Evolutionary conservation across 345 rosid genomes (phyloP), one percentile per base, ranked within the genome.

Genomic region (Ailanthus altissimus): DNA sequence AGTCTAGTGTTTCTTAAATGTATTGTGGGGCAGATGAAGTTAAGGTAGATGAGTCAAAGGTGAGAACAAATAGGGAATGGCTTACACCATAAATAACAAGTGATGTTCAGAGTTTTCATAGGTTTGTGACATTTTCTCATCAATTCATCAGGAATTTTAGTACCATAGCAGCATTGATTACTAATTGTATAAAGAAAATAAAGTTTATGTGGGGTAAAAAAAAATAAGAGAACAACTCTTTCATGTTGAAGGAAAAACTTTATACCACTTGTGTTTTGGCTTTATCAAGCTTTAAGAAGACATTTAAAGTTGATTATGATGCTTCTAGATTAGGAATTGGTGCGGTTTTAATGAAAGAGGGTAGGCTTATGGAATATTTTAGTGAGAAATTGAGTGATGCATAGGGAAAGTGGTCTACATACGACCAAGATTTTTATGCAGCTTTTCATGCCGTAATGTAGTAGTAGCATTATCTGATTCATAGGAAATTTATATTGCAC

Each of bases 361-460:
- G 45, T 1, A 8, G 4, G 2, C 67, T 21, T 0, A 0, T 73
- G 0, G 69, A 70, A 0, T 67, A 18, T n/a, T 81, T 81, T 13
- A 81, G 61, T 40, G 60, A 77, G n/a, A 76, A 70, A 10, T n/a
- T 77, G 0, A 59, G 36, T 13, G 80, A 65, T 0, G 70, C 67
- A 6, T 0, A 16, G 0, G 18, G 26, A 0, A 42, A 26, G 1
- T 78, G n/a, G 72, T 43, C 21, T 0, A 78, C 58, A 0, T 74
- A 74, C n/a, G 58, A 78, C 6, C 56, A 69, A 8, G 81, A 70
- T 5, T 70, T 82, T 0, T 82, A 70, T 68, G 49, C 60, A 0
- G 18, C 74, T 0, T 40, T 77, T 18, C 6, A 38, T 13, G 59
- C 72, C 53, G 0, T 77, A 0, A 18, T 46, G 8, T 13, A 42